Conservation (phyloP, 805 yeast species). For the Yarrowia sp. region DNA sequence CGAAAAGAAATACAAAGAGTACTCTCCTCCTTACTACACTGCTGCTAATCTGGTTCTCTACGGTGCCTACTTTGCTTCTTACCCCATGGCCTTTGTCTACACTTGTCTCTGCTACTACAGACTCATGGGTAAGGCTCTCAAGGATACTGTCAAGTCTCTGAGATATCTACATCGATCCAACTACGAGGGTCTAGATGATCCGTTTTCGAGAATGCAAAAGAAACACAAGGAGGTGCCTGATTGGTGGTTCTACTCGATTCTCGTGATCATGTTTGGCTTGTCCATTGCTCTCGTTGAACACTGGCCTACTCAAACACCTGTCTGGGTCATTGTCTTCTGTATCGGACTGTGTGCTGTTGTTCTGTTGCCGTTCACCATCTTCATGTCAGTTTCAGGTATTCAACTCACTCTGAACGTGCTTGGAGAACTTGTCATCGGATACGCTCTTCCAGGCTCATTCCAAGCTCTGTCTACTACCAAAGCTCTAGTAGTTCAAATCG, state of each 20-base stretch:
- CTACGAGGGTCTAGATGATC: background rate
- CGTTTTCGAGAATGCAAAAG: background rate
- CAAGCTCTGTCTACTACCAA: slow-evolving; percentile 27
- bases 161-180: background rate
- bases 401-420: background rate
- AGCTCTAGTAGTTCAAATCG: slow-evolving; percentile 30
- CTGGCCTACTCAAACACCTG: background rate
- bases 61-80: slow-evolving; percentile 34
- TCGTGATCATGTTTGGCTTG: background rate
- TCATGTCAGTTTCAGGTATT: background rate
- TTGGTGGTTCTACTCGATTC: background rate
- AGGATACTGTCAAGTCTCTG: background rate
- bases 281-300: background rate
- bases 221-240: slow-evolving; percentile 5
- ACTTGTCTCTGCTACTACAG: background rate
- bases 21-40: slow-evolving; percentile 64
- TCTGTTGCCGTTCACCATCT: background rate
- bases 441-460: background rate
- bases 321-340: background rate
- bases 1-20: slow-evolving; percentile 48
- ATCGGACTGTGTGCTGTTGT: background rate
- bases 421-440: background rate
- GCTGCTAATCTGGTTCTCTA: slow-evolving; percentile 49
- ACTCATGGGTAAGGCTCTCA: background rate
- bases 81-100: slow-evolving; percentile 4